Percentiles rank a stretch among this genome's conserved stretches.
Conservation (phyloP, 257 asterid genomes). For the Striga asiatica region DNA sequence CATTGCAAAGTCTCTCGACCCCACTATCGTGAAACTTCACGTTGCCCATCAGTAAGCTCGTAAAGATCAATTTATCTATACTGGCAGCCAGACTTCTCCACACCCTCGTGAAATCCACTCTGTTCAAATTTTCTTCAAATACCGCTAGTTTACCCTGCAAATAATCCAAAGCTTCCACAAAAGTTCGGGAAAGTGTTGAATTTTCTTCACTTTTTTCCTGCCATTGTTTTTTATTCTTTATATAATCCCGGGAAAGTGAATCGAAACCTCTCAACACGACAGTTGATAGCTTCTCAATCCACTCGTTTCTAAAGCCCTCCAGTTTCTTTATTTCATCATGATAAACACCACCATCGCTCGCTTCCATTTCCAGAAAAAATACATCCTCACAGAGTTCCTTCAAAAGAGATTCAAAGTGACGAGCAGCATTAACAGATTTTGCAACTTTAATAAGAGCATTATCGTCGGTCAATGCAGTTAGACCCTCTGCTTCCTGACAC, state of each 20-base stretch:
- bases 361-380: conserved; percentile 76
- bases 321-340: conserved; percentile 45
- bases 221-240: conserved; percentile 83
- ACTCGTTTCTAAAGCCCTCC: conserved; percentile 53
- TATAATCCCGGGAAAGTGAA: conserved; percentile 64
- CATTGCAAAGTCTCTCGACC: conserved; percentile 62
- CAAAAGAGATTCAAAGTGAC: conserved; percentile 36
- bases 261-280: conserved; percentile 84
- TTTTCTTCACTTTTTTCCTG: conserved; percentile 68
- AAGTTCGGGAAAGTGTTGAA: conserved; percentile 41
- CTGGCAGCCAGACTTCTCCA: conserved; percentile 84
- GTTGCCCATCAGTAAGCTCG: conserved; percentile 44
- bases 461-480: conserved; percentile 82
- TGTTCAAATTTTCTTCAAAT: conserved; percentile 54
- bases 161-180: conserved; percentile 70
- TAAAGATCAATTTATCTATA: conserved; percentile 49
- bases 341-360: conserved; percentile 27
- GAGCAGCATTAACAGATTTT: conserved; percentile 59
- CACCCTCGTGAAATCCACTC: conserved; percentile 49
- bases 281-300: conserved; percentile 78
- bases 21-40: conserved; percentile 57
- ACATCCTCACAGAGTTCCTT: conserved; percentile 76
- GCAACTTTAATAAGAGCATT: conserved; percentile 69
- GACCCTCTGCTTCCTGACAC: conserved; percentile 96
- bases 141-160: conserved; percentile 59